Evolutionary conservation across 2,329 filamentous ascomycete species (phyloP), one percentile per base, ranked within the genome.

Genomic region (Colletotrichum tropicale): DNA sequence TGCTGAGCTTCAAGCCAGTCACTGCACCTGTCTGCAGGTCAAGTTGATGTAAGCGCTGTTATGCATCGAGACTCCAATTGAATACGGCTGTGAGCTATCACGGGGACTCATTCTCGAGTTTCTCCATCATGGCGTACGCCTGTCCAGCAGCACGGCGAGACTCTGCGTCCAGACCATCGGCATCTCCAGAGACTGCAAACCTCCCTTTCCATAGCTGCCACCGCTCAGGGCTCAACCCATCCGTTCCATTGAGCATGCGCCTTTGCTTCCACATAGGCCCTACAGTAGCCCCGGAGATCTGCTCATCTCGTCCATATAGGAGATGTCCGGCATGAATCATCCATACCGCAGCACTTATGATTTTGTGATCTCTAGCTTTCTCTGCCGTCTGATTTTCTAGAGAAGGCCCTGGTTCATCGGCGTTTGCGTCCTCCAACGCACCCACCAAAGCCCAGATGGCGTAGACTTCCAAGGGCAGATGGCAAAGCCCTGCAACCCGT

Each of bases 311-410:
- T 24, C 24, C 55, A 1, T 9, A 26, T 0, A 58, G 24, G 21
- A 58, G 55, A 8, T 58, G 24, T 12, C 12, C 55, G 13, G 24
- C 13, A 58, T 58, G 55, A 28, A 58, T 28, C 0, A 28, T 58
- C 55, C 55, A 58, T 18, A 0, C 55, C 16, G 24, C 55, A 16
- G 55, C 55, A 18, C 24, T 9, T 2, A 9, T 58, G 13, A 58
- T 13, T 6, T 58, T 58, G 24, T 58, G 5, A 9, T 0, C 13
- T 28, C 0, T 16, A 28, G 8, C 24, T 10, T 58, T 13, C 1
- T 2, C 8, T 12, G 0, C 13, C 10, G 0, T 1, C 43, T 21
- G 43, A 7, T 8, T 1, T 52, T 52, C 6, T 52, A 21, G 18
- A 58, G 13, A 0, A 58, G 55, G 21, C 0, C 9, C 15, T 28